These are phyloP conservation scores for Pseudocercospora fijiensis DNA, from an alignment of 2,329 filamentous ascomycete species.

Conservation along the genomic window DNA sequence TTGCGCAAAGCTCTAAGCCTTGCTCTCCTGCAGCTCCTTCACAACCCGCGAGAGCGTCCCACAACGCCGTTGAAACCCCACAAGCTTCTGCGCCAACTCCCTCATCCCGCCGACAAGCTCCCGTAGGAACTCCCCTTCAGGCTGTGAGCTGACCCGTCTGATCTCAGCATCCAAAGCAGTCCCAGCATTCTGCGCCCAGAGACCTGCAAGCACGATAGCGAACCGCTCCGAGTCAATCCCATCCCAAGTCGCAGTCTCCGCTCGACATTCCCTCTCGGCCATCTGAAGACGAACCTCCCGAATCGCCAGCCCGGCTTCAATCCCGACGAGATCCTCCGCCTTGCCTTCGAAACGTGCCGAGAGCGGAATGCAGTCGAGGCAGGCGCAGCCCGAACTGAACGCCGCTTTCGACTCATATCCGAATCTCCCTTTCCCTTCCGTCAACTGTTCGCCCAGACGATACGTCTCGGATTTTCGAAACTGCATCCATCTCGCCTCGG, in stretches of 20 bases:
- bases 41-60: too few species aligned
- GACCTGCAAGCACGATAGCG: too few species aligned
- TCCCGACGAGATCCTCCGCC: background rate
- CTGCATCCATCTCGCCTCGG: background rate
- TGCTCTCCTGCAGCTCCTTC: too few species aligned
- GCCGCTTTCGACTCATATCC: background rate
- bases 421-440: background rate
- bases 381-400: background rate
- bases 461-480: background rate
- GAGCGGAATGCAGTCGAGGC: background rate
- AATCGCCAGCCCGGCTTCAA: background rate
- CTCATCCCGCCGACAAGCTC: too few species aligned
- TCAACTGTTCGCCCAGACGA: background rate
- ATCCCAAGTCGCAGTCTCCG: background rate
- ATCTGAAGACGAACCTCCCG: background rate
- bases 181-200: background rate
- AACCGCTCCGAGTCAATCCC: background rate
- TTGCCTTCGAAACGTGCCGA: background rate
- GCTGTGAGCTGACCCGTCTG: too few species aligned
- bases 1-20: too few species aligned
- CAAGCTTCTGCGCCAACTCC: too few species aligned
- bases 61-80: too few species aligned
- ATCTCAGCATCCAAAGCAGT: too few species aligned
- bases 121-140: too few species aligned
- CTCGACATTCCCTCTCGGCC: background rate